Conservation (phyloP, 768 basidiomycete genomes). For the Lactifluus pinguis region DNA sequence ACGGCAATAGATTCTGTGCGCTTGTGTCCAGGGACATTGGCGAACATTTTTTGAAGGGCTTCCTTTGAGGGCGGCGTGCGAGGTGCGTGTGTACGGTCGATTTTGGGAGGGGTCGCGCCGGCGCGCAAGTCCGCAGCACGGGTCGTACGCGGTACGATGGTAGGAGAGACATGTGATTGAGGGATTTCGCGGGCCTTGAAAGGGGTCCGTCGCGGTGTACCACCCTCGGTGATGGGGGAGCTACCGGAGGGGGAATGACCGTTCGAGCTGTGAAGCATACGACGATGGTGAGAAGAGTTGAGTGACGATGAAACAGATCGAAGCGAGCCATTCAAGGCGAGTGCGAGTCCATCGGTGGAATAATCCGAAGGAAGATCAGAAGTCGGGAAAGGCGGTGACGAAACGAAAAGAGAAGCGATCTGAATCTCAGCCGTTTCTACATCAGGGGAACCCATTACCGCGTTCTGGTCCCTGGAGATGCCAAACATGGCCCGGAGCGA, state of each 20-base stretch:
- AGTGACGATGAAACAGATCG: conserved; percentile 40
- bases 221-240: conserved; percentile 34
- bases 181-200: conserved; percentile 70
- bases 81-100: conserved; percentile 31
- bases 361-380: conserved; percentile 48
- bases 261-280: conserved; percentile 8
- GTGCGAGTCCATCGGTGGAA: conserved; percentile 24
- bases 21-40: conserved; percentile 77
- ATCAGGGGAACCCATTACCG: conserved; percentile 65
- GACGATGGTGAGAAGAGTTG: conserved; percentile 29
- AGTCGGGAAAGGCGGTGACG: conserved; percentile 72
- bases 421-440: conserved; percentile 64
- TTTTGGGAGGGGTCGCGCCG: conserved; percentile 40
- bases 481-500: conserved; percentile 70
- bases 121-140: conserved; percentile 66
- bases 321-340: conserved; percentile 23
- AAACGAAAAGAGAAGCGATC: conserved; percentile 69
- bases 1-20: conserved; percentile 58
- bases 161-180: conserved; percentile 47
- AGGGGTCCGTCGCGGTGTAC: conserved; percentile 36
- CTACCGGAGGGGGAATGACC: conserved; percentile 31
- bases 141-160: conserved; percentile 71
- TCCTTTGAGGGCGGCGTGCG: conserved; percentile 54
- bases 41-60: conserved; percentile 53
- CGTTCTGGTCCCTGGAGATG: conserved; percentile 45